Evolutionary conservation across 495 filamentous ascomycete genomes (phyloP).

Genomic region (Aspergillus nidulans): DNA sequence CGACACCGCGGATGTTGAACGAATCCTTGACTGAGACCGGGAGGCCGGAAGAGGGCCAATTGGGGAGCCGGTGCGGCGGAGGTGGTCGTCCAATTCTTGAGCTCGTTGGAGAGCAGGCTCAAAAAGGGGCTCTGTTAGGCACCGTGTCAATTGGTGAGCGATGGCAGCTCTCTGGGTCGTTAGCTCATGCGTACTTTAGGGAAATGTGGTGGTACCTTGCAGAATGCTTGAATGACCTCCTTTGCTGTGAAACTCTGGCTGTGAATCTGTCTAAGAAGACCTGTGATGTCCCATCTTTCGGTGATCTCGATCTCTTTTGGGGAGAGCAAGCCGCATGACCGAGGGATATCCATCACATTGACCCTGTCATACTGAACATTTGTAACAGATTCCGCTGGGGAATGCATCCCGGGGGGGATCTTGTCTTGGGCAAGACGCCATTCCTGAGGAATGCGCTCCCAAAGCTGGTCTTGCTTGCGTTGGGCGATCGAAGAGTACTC

Average conservation of each 20-base stretch:
- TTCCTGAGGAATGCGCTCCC: conserved; percentile 42
- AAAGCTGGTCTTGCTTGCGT: conserved; percentile 43
- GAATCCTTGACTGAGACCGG: conserved; percentile 64
- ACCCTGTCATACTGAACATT: conserved; percentile 29
- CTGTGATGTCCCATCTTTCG: conserved; percentile 50
- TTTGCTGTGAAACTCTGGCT: conserved; percentile 44
- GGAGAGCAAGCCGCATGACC: conserved; percentile 48
- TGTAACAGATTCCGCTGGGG: conserved; percentile 37
- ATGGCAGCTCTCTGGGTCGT: conserved; percentile 47
- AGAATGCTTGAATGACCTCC: conserved; percentile 56
- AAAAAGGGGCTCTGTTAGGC: conserved; percentile 65
- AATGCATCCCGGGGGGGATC: conserved; percentile 38
- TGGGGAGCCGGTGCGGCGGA: conserved; percentile 41
- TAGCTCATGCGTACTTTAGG: not conserved
- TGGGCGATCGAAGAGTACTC: conserved; percentile 25
- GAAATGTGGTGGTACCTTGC: conserved; percentile 40
- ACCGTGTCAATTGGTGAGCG: conserved; percentile 60
- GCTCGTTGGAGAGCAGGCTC: conserved; percentile 55
- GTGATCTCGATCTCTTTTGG: conserved; percentile 54
- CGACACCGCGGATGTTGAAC: conserved; percentile 56
- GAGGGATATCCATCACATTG: conserved; percentile 44
- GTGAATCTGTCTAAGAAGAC: conserved; percentile 44
- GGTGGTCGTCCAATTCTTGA: conserved; percentile 52
- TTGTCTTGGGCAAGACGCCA: conserved; percentile 37
- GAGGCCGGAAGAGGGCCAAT: conserved; percentile 62